Conservation (phyloP, 345 rosid species). For the Populus nigra region DNA sequence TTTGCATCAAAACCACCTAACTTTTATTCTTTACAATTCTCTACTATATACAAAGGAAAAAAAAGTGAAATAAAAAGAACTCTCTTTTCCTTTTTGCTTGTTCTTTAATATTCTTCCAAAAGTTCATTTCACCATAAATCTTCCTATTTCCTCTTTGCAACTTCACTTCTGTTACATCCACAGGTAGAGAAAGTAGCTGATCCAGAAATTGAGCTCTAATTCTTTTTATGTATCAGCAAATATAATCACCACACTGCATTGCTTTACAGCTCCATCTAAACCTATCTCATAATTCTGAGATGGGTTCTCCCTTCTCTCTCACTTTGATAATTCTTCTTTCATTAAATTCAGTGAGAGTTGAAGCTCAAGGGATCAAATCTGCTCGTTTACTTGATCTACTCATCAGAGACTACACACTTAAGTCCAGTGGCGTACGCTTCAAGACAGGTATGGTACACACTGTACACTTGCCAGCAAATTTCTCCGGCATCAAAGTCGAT, state of each 20-base stretch:
- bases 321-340: slow-evolving; percentile 24
- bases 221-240: background rate
- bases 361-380: slow-evolving; percentile 53
- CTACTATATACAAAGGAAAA: background rate
- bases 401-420: slow-evolving; percentile 68
- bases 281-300: slow-evolving; percentile 16
- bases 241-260: background rate
- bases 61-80: background rate
- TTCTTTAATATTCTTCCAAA: slow-evolving; percentile 36
- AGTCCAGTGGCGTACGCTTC: slow-evolving; percentile 45
- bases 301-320: slow-evolving; percentile 39
- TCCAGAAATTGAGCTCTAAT: slow-evolving; percentile 11
- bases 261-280: background rate
- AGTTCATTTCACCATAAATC: slow-evolving; percentile 21
- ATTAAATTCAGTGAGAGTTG: slow-evolving; percentile 18
- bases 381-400: slow-evolving; percentile 61
- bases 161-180: slow-evolving; percentile 20
- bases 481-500: slow-evolving; percentile 68
- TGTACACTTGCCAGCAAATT: slow-evolving; percentile 60
- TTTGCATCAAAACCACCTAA: background rate
- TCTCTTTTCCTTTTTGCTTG: slow-evolving; percentile 16
- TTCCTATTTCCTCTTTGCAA: slow-evolving; percentile 25
- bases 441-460: slow-evolving; percentile 57
- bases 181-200: slow-evolving; percentile 9
- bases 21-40: slow-evolving; percentile 1